Conservation (phyloP, 371 early-diverging fungal genomes). For the Dipsacomyces acuminosporus region DNA sequence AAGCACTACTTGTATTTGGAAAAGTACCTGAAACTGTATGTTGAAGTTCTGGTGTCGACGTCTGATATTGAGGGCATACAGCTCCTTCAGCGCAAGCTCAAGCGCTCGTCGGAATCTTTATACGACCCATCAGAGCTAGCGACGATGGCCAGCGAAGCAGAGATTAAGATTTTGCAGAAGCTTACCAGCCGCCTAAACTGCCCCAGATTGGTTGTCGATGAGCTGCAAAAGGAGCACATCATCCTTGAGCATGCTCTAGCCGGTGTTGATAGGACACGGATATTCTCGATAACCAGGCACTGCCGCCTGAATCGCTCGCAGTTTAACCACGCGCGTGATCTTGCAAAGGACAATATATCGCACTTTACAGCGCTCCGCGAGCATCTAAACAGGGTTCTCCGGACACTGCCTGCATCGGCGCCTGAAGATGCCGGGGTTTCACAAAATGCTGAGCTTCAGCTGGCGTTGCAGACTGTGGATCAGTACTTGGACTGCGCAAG, state of each 20-base stretch:
- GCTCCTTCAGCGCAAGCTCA: conserved; percentile 33
- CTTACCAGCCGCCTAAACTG: conserved; percentile 29
- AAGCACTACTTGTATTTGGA: conserved; percentile 42
- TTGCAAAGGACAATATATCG: conserved; percentile 32
- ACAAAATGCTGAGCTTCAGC: not conserved
- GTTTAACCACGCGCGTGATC: conserved; percentile 35
- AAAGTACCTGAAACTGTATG: conserved; percentile 33
- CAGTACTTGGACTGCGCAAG: conserved; percentile 17
- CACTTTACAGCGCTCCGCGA: conserved; percentile 13
- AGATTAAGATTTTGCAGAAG: conserved; percentile 9
- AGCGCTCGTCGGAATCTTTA: conserved; percentile 25
- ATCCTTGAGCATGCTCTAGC: conserved; percentile 15
- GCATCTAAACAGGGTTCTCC: conserved; percentile 4
- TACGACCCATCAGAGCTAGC: conserved; percentile 7
- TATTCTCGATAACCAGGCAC: conserved; percentile 29
- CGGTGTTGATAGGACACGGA: not conserved
- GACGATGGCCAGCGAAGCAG: conserved; percentile 7
- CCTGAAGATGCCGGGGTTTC: not conserved
- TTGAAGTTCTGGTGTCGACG: conserved; percentile 29
- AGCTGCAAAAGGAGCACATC: conserved; percentile 24
- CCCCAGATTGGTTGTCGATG: conserved; percentile 25
- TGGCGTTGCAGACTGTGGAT: conserved; percentile 1
- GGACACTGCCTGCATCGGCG: not conserved
- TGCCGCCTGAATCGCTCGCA: conserved; percentile 31
- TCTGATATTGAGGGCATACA: conserved; percentile 25